Conservation (phyloP, 73 alveolate species). For the Tetrahymena malaccensis region DNA sequence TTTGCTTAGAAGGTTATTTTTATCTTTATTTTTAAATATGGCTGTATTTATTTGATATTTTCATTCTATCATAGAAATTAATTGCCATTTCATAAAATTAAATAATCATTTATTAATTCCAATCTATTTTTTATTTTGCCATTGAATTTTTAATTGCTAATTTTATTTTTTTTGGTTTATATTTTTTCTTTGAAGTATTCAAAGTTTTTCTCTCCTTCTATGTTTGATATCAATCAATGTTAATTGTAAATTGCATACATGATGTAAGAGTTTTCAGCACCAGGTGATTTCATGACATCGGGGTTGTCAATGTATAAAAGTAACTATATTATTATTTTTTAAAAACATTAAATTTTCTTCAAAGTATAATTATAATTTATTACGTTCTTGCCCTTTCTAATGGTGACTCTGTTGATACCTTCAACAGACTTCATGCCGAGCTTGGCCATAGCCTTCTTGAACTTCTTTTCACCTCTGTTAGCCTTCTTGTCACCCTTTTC, state of each 20-base stretch:
- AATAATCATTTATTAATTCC: too few relatives aligned
- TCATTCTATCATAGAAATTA: too few relatives aligned
- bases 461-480: slow-evolving; percentile 94
- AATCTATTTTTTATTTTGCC: not conserved
- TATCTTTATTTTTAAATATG: slow-evolving; percentile 10
- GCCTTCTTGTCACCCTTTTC: slow-evolving; percentile 63
- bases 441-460: slow-evolving; percentile 91
- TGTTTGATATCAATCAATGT: slow-evolving; percentile 61
- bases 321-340: slow-evolving; percentile 26
- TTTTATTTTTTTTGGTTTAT: not conserved
- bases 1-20: not conserved
- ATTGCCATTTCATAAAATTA: not conserved
- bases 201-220: slow-evolving; percentile 26
- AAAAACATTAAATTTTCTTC: not conserved
- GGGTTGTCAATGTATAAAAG: slow-evolving; percentile 89
- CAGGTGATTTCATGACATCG: slow-evolving; percentile 87
- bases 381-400: slow-evolving; percentile 78
- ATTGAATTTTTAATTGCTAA: not conserved
- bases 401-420: slow-evolving; percentile 94
- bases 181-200: slow-evolving; percentile 17
- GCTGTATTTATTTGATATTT: not conserved
- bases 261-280: slow-evolving; percentile 82
- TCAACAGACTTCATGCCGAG: slow-evolving; percentile 86
- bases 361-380: not conserved
- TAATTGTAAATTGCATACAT: slow-evolving; percentile 82